Evolutionary conservation across 2,329 filamentous ascomycete genomes (phyloP).

Genomic region (Fusarium domesticum): DNA sequence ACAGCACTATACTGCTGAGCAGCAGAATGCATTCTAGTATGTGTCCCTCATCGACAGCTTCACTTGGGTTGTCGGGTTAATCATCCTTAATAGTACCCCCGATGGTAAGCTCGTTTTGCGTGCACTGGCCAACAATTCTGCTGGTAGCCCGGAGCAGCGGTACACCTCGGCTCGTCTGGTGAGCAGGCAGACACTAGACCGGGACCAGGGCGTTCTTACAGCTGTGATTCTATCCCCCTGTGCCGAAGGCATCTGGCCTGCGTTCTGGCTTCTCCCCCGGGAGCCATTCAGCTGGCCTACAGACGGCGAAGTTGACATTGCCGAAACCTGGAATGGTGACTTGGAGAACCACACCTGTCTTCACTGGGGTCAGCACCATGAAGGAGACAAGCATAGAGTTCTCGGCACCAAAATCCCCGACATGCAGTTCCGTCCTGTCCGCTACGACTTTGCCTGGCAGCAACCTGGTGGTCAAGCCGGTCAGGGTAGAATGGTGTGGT

Average conservation of each 20-base stretch:
- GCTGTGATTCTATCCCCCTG: conserved; percentile 51
- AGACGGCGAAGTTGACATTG: conserved; percentile 60
- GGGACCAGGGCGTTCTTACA: conserved; percentile 51
- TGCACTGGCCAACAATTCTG: conserved; percentile 41
- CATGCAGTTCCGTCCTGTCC: conserved; percentile 46
- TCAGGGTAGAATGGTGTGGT: conserved; percentile 54
- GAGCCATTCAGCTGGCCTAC: conserved; percentile 58
- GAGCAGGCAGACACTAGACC: conserved; percentile 48
- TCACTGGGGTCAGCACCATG: conserved; percentile 57
- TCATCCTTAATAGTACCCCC: conserved; percentile 36
- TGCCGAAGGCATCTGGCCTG: conserved; percentile 58
- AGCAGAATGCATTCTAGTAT: conserved; percentile 52
- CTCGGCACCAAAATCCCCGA: conserved; percentile 48
- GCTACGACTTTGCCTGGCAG: conserved; percentile 57
- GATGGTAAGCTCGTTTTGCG: conserved; percentile 52
- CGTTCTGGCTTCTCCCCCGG: conserved; percentile 58
- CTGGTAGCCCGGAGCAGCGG: conserved; percentile 37
- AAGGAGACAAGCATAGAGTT: conserved; percentile 56
- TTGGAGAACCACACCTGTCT: conserved; percentile 54
- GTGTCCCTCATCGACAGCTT: conserved; percentile 1
- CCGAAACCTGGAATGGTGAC: conserved; percentile 60
- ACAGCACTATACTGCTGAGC: conserved; percentile 52
- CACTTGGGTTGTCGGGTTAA: not conserved
- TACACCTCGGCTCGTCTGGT: conserved; percentile 57
- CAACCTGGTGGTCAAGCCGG: conserved; percentile 42